phyloP scores from a whole-genome alignment of 371 early-diverging fungal genomes.

The Gilbertella persicaria region DNA sequence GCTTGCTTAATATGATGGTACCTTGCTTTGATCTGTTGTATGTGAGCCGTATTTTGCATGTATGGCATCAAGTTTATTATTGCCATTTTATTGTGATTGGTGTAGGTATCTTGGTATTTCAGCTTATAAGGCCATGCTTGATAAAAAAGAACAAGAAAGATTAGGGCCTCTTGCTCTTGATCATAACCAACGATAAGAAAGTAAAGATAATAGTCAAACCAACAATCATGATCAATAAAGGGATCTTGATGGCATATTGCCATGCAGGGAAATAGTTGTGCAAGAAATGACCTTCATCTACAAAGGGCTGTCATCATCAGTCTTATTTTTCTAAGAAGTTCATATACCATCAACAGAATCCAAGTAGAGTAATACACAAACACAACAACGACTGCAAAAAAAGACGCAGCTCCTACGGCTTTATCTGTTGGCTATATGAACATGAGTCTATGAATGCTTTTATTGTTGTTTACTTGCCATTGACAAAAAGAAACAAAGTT shows the following conservation, averaged over 20 bases:
- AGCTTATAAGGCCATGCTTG: slow-evolving; percentile 5
- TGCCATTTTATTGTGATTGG: slow-evolving; percentile 52
- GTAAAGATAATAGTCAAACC: slow-evolving; percentile 76
- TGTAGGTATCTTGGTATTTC: slow-evolving; percentile 27
- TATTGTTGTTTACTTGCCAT: too few relatives aligned
- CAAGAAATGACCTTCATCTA: slow-evolving; percentile 79
- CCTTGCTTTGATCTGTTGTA: slow-evolving; percentile 74
- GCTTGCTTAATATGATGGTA: slow-evolving; percentile 67
- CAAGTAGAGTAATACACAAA: slow-evolving; percentile 91
- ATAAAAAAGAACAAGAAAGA: background rate
- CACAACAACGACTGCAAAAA: slow-evolving; percentile 67
- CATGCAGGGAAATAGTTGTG: slow-evolving; percentile 83
- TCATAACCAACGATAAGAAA: slow-evolving; percentile 84
- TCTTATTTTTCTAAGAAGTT: background rate
- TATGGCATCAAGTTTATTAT: slow-evolving; percentile 62
- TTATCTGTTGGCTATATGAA: slow-evolving; percentile 70
- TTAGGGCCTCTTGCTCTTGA: slow-evolving; percentile 64
- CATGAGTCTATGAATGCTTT: too few relatives aligned
- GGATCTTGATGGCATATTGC: slow-evolving; percentile 85
- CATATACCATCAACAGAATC: slow-evolving; percentile 80
- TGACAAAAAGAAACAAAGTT: too few relatives aligned
- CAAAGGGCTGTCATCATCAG: slow-evolving; percentile 75
- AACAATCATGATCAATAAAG: slow-evolving; percentile 78
- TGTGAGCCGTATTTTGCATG: slow-evolving; percentile 49
- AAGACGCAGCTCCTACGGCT: slow-evolving; percentile 76